Evolutionary conservation across 306 rosid genomes (phyloP).

Genomic region (Aeschynomene evenia): DNA sequence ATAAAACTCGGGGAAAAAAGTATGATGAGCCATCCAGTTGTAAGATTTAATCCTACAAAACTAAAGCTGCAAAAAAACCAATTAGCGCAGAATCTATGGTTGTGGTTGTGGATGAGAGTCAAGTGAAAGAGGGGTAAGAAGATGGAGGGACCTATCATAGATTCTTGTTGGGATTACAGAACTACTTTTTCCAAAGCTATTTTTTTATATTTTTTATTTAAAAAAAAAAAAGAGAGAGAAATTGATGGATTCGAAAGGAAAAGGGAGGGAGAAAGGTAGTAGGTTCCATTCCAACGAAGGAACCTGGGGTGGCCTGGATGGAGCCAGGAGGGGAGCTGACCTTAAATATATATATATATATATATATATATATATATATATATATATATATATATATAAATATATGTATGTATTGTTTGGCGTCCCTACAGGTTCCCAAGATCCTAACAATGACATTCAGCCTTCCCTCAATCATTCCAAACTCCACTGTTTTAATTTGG

Average conservation of each 20-base stretch:
- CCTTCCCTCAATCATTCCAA: constrained; percentile 36
- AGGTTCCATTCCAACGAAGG: constrained; percentile 31
- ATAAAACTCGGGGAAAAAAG: not conserved
- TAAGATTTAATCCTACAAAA: not conserved
- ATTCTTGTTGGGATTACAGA: constrained; percentile 54
- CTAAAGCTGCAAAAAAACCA: not conserved
- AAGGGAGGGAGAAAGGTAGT: constrained; percentile 39
- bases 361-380: no score
- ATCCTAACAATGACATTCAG: constrained; percentile 35
- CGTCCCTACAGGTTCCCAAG: constrained; percentile 44
- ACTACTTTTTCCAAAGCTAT: constrained; percentile 42
- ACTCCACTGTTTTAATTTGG: constrained; percentile 7
- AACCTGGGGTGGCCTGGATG: not conserved
- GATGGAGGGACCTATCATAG: constrained; percentile 38
- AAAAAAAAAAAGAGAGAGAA: no score
- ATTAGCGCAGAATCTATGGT: not conserved
- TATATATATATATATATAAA: no score
- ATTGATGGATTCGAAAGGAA: constrained; percentile 37
- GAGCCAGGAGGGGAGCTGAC: constrained; percentile 32
- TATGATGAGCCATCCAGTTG: not conserved
- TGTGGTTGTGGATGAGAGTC: constrained; percentile 38
- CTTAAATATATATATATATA: no score
- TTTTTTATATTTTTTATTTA: no score
- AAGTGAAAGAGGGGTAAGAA: constrained; percentile 32
- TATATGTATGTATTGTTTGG: no score